A percentile compares a stretch with the other conserved stretches of the same genome.
Evolutionary conservation across 2,329 filamentous ascomycete genomes (phyloP).

Genomic region (Colletotrichum gigasporum): DNA sequence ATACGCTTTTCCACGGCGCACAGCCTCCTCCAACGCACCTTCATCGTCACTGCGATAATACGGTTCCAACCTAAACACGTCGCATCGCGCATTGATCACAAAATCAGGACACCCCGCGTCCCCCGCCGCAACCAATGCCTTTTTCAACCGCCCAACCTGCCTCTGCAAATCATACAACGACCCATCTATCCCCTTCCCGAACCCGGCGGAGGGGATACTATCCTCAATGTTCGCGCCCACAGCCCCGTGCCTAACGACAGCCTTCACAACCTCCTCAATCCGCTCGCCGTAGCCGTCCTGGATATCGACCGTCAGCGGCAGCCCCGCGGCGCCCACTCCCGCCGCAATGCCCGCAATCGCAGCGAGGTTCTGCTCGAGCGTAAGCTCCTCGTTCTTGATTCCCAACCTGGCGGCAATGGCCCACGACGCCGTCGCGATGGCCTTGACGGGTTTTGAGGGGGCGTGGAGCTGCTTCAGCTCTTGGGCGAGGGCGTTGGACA

Average conservation of each 20-base stretch:
- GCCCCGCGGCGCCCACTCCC: constrained; percentile 47
- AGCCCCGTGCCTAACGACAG: constrained; percentile 59
- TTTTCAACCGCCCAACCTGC: constrained; percentile 57
- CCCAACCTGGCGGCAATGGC: constrained; percentile 58
- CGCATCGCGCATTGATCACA: constrained; percentile 66
- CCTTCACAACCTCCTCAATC: constrained; percentile 54
- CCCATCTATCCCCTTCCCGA: constrained; percentile 41
- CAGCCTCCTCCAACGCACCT: constrained; percentile 54
- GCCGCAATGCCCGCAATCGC: constrained; percentile 55
- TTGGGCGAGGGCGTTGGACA: constrained; percentile 43
- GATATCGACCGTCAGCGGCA: constrained; percentile 66
- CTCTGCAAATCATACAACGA: constrained; percentile 50
- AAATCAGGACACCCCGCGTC: constrained; percentile 62
- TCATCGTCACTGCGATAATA: constrained; percentile 40
- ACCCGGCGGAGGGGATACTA: constrained; percentile 45
- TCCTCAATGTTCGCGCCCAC: constrained; percentile 71
- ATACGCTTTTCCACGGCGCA: constrained; percentile 64
- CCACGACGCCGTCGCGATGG: constrained; percentile 60
- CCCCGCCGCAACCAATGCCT: constrained; percentile 51
- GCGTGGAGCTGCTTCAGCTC: constrained; percentile 55
- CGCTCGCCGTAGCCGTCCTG: constrained; percentile 67
- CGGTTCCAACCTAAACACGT: constrained; percentile 55
- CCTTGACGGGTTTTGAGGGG: constrained; percentile 54
- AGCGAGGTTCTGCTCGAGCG: constrained; percentile 59
- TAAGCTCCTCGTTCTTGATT: constrained; percentile 57